A percentile compares a stretch with the other conserved stretches of the same genome.
These are phyloP conservation scores for Fistulifera pelliculosa DNA, from an alignment of 108 stramenopile species.

Conservation along the genomic window DNA sequence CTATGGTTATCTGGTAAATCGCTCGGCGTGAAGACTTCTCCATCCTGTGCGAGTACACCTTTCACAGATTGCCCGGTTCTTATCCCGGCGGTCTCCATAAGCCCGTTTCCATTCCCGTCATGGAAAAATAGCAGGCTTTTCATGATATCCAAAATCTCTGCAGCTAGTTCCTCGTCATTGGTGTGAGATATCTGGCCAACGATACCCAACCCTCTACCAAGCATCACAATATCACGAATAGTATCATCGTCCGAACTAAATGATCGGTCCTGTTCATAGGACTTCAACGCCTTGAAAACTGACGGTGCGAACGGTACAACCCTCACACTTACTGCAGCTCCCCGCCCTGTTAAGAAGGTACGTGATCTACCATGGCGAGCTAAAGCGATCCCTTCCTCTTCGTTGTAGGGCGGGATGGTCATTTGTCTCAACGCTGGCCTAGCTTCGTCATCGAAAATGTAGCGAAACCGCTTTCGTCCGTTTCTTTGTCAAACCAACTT, in stretches of 20 bases:
- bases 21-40: slow-evolving; percentile 29
- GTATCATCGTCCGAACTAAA: no score
- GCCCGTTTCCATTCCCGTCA: slow-evolving; percentile 34
- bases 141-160: not conserved
- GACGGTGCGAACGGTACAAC: slow-evolving; percentile 50
- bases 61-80: slow-evolving; percentile 18
- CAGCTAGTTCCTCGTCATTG: not conserved
- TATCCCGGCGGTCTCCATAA: slow-evolving; percentile 25
- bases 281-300: slow-evolving; percentile 32
- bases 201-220: no score
- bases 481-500: slow-evolving; percentile 66
- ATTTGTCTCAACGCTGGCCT: slow-evolving; percentile 50
- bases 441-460: slow-evolving; percentile 9
- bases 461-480: slow-evolving; percentile 45
- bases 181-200: no score
- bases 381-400: slow-evolving; percentile 65
- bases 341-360: slow-evolving; percentile 53
- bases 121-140: slow-evolving; percentile 8
- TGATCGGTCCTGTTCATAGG: no score
- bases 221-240: no score
- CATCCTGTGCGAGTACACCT: slow-evolving; percentile 27
- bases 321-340: slow-evolving; percentile 60
- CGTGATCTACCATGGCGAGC: slow-evolving; percentile 65
- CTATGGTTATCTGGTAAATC: not conserved
- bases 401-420: slow-evolving; percentile 78